Evolutionary conservation across 1,284 basidiomycete genomes (phyloP), one percentile per base, ranked within the genome.

Genomic region (Pseudozyma sp.): DNA sequence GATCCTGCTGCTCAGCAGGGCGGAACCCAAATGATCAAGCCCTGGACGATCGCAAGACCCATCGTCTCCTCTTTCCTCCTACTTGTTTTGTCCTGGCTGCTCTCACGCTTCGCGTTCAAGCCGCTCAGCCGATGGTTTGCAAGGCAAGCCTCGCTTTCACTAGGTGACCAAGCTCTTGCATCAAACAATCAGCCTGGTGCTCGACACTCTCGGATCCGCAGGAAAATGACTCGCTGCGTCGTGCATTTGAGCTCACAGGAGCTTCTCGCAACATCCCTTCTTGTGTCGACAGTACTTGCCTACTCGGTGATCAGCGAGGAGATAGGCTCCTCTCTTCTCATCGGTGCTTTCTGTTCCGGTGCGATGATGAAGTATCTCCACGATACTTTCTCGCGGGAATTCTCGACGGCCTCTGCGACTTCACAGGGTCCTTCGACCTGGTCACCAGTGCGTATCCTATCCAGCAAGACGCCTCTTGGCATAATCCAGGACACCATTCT

Each of bases 311-410:
- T 66, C 39, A 58, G 57, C 45, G 58, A 65, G 29, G 63, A 67
- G 55, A 54, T 75, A 3, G 86, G 86, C 4, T 86, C 86, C 0
- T 87, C 86, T 1, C 81, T 85, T 19, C 82, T 88, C 3, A 85
- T 87, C 16, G 87, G 87, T 1, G 85, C 86, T 0, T 88, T 87
- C 67, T 69, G 86, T n/a, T 85, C 85, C 4, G 87, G 87, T 0
- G 73, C 65, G 5, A 52, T 54, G 51, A 55, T 68, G 56, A 55
- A 62, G 47, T 58, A 63, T 33, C 13, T 57, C 29, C 60, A 68
- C 46, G 13, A 31, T 11, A 4, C 7, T n/a, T 57, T 24, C 39
- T 24, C 35, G 11, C 29, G 39, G 10, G 30, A 13, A 7, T 2
- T 8, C 24, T 30, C 48, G 11, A 8, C 24, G 14, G 17, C 17